Conservation (phyloP, 768 basidiomycete genomes). For the Cystofilobasidium ferigula region DNA sequence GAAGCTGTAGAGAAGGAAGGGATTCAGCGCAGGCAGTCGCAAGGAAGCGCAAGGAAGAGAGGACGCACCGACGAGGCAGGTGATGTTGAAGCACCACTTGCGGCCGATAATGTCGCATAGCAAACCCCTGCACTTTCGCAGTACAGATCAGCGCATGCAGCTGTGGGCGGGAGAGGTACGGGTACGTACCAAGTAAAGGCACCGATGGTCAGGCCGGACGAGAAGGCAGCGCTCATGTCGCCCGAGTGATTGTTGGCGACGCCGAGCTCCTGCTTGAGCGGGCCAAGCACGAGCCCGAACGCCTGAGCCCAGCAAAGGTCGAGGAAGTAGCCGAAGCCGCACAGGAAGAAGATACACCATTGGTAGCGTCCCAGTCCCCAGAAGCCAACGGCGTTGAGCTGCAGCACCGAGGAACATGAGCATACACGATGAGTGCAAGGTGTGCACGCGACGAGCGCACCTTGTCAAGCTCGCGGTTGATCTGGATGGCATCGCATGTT, state of each 20-base stretch:
- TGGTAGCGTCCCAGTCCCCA: conserved; percentile 36
- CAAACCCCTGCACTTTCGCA: conserved; percentile 36
- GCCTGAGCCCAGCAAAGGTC: conserved; percentile 33
- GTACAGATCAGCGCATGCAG: too few relatives aligned
- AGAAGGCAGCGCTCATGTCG: conserved; percentile 35
- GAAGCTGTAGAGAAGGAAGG: too few relatives aligned
- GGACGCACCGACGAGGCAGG: conserved; percentile 39
- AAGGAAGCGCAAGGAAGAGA: too few relatives aligned
- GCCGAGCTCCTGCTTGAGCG: conserved; percentile 35
- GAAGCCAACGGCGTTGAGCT: conserved; percentile 14
- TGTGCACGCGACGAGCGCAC: not conserved
- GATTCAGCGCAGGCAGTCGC: too few relatives aligned
- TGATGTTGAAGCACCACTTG: conserved; percentile 41
- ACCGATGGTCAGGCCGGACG: conserved; percentile 32
- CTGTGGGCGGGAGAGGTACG: too few relatives aligned
- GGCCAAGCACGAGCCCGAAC: conserved; percentile 34
- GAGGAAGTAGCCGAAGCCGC: conserved; percentile 35
- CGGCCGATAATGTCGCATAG: conserved; percentile 38
- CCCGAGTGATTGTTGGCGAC: conserved; percentile 30
- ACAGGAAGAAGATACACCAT: conserved; percentile 38
- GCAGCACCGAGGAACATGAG: too few relatives aligned
- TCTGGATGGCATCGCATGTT: too few relatives aligned
- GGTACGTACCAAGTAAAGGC: conserved; percentile 23
- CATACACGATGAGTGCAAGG: not conserved
- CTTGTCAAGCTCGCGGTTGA: conserved; percentile 14